Conservation (phyloP, 768 basidiomycete genomes). For the Leccinum obscurum region DNA sequence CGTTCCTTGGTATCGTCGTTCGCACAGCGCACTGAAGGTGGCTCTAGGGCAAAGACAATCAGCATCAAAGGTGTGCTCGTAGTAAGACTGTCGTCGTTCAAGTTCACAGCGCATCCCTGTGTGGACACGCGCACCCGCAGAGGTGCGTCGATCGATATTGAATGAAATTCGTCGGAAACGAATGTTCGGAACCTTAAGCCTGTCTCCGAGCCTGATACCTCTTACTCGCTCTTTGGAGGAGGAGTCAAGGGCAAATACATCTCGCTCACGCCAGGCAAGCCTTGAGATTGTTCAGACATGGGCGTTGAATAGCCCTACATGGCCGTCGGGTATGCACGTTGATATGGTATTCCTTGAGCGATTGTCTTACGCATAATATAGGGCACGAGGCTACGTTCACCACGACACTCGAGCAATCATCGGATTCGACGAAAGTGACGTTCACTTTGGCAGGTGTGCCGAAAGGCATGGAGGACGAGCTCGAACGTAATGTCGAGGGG, state of each 20-base stretch:
- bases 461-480: conserved; percentile 77
- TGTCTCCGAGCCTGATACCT: conserved; percentile 57
- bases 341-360: conserved; percentile 1
- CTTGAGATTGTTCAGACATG: conserved; percentile 83
- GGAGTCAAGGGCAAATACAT: conserved; percentile 84
- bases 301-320: conserved; percentile 78
- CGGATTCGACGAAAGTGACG: conserved; percentile 80
- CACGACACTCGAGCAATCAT: conserved; percentile 76
- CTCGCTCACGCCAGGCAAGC: conserved; percentile 61
- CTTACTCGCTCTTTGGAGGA: conserved; percentile 84
- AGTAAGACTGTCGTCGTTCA: too few relatives aligned
- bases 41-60: neutral
- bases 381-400: conserved; percentile 84
- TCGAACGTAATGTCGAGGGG: conserved; percentile 74
- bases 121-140: conserved; percentile 85
- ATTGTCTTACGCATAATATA: conserved; percentile 26
- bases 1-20: neutral
- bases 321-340: conserved; percentile 67
- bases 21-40: neutral
- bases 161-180: neutral
- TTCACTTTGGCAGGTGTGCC: conserved; percentile 82
- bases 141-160: conserved; percentile 48
- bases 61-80: neutral
- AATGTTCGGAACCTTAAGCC: conserved; percentile 48
- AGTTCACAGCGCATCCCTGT: conserved; percentile 68